Evolutionary conservation across 495 filamentous ascomycete genomes (phyloP).

Genomic region (Xeromyces bisporus): DNA sequence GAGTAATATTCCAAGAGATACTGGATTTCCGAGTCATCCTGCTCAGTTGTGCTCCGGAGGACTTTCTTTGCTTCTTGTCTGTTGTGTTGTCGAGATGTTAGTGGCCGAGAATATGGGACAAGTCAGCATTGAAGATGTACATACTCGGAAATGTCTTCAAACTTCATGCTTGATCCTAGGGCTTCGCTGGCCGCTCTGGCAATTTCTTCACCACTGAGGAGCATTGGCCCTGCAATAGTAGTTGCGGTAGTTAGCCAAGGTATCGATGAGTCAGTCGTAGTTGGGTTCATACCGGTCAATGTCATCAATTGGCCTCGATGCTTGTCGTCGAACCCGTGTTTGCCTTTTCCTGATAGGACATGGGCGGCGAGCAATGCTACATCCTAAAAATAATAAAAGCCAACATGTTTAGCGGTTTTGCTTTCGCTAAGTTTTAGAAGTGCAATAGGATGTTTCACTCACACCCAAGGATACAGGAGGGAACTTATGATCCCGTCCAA

Average conservation of each 20-base stretch:
- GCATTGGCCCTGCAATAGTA: conserved; percentile 25
- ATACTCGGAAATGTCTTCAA: conserved; percentile 36
- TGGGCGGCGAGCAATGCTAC: conserved; percentile 34
- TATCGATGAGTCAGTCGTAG: neutral
- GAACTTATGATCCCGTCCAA: conserved; percentile 35
- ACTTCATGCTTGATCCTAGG: conserved; percentile 30
- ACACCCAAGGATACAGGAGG: conserved; percentile 34
- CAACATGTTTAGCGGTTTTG: neutral
- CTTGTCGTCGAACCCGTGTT: conserved; percentile 36
- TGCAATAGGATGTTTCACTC: conserved; percentile 3
- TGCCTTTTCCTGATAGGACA: conserved; percentile 33
- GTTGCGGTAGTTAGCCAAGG: neutral
- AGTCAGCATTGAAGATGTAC: neutral
- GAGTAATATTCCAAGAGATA: conserved; percentile 42
- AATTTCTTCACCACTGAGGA: conserved; percentile 33
- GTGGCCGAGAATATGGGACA: conserved; percentile 2
- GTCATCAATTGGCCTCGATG: conserved; percentile 40
- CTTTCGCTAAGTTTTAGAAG: neutral
- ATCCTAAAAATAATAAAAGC: conserved; percentile 14
- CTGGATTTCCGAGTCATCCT: conserved; percentile 32
- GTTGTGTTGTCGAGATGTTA: no score
- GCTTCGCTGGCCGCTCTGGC: conserved; percentile 33
- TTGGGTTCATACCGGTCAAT: conserved; percentile 24
- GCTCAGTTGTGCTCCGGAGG: conserved; percentile 22
- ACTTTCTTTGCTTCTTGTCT: conserved; percentile 31